phyloP scores from a whole-genome alignment of 2,329 filamentous ascomycete species.

The Verticillium klebahnii region DNA sequence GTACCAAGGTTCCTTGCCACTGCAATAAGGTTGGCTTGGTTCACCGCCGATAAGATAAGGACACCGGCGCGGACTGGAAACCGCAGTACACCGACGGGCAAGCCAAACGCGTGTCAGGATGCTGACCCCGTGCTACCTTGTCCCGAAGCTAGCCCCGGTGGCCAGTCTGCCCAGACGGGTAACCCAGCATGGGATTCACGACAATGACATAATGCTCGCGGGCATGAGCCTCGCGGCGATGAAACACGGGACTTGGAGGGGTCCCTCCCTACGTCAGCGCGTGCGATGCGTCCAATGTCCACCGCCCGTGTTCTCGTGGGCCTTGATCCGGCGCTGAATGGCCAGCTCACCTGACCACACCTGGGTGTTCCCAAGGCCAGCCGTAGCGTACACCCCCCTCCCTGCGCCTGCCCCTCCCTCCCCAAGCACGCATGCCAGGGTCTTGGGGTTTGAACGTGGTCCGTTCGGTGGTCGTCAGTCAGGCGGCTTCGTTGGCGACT shows the following conservation, averaged over 20 bases:
- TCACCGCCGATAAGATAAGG: neutral
- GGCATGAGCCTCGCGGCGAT: neutral
- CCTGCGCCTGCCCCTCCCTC: too few relatives aligned
- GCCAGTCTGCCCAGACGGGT: neutral
- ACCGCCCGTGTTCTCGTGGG: neutral
- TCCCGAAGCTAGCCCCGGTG: neutral
- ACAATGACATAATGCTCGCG: neutral
- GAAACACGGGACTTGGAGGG: neutral
- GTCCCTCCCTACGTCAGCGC: conserved; percentile 2
- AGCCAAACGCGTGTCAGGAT: neutral
- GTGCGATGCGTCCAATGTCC: neutral
- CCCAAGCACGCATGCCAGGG: neutral
- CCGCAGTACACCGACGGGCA: neutral
- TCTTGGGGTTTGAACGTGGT: neutral
- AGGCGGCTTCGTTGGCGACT: neutral
- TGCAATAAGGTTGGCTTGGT: neutral
- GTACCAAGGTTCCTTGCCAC: neutral
- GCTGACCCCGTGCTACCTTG: neutral
- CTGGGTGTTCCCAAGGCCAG: neutral
- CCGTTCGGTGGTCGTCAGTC: neutral
- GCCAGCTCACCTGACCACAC: conserved; percentile 1
- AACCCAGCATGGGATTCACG: neutral
- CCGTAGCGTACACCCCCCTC: neutral
- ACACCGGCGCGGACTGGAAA: neutral
- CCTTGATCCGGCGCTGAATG: conserved; percentile 3